Evolutionary conservation across 1,284 basidiomycete genomes (phyloP).

Genomic region (Ganoderma leucocontextum): DNA sequence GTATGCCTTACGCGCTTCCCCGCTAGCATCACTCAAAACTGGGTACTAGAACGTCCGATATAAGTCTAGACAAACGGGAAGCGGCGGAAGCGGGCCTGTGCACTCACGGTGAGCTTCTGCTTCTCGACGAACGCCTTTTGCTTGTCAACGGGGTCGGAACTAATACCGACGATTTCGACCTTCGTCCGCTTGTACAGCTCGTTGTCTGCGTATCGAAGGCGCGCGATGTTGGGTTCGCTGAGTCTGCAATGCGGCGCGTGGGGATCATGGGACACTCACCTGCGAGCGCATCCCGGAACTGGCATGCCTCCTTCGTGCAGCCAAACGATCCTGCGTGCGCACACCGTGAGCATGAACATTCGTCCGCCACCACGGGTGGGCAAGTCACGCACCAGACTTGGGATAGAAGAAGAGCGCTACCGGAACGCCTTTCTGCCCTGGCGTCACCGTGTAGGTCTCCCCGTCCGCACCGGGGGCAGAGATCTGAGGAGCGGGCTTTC

Average conservation of each 20-base stretch:
- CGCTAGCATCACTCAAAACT: constrained; percentile 74
- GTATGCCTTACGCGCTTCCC: constrained; percentile 69
- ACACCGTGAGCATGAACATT: not conserved
- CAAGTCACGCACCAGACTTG: constrained; percentile 56
- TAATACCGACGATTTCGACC: constrained; percentile 75
- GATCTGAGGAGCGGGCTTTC: constrained; percentile 59
- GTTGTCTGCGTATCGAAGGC: constrained; percentile 54
- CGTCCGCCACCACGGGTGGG: constrained; percentile 10
- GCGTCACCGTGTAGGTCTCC: constrained; percentile 56
- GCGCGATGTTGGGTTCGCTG: not conserved
- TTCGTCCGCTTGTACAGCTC: constrained; percentile 71
- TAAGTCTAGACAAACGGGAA: not conserved
- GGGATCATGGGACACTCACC: constrained; percentile 48
- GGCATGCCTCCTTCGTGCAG: constrained; percentile 82
- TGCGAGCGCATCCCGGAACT: constrained; percentile 78
- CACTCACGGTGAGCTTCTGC: constrained; percentile 67
- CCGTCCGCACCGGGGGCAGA: constrained; percentile 59
- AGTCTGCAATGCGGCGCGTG: not conserved
- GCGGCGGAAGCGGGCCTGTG: constrained; percentile 6
- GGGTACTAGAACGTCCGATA: constrained; percentile 59
- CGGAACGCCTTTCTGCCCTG: constrained; percentile 55
- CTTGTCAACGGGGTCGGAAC: constrained; percentile 71
- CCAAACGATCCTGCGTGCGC: constrained; percentile 65
- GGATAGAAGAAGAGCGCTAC: constrained; percentile 82
- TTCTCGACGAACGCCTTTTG: constrained; percentile 80